Base-by-base conservation (phyloP, 371 early-diverging fungal genomes). In the Mucor saturninus region DNA sequence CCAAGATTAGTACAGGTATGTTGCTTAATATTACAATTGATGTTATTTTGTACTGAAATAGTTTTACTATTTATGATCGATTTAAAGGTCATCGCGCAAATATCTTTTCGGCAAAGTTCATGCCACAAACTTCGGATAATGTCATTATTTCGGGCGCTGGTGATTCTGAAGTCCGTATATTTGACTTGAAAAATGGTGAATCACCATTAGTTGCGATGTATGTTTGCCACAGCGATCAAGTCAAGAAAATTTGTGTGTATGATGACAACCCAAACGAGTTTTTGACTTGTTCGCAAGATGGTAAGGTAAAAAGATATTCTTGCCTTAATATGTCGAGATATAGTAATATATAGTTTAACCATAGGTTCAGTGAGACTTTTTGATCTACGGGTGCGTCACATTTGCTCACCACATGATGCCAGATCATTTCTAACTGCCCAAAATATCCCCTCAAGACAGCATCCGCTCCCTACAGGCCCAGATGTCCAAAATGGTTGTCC, bases 71-170 rank as follows among this genome's bases (percentile, higher is more conserved):
- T 46, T 4, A 42, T n/a, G n/a, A 4, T 43, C 4, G 10, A 60
- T 68, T 62, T 39, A 55, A 68, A 69, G 88, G 91, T 11, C 93
- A 93, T 67, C 52, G 62, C 4, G 86, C 83, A 56, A 92, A 93
- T 46, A 90, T 93, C n/a, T 93, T 93, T 66, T 81, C 87, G 56
- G 86, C 90, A 8, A 87, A 89, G 67, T 85, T 89, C 51, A 73
- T 93, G 80, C 88, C 90, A 0, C 56, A 73, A 3, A 87, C 88
- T 21, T 84, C 82, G 9, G 88, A 91, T 51, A 65, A 74, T 4
- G 69, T 85, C 26, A 77, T 93, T 14, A 72, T 88, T 35, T 86
- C 87, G 5, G 91, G 89, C 46, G 87, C 92, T 2, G 86, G 85
- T 38, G 92, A 93, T 64, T 73, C 84, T 0, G 77, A 85, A 51